Percentiles rank a stretch among this genome's conserved stretches.
These are phyloP conservation scores for Euphorbia peplus DNA, from an alignment of 345 rosid species.

Conservation along the genomic window DNA sequence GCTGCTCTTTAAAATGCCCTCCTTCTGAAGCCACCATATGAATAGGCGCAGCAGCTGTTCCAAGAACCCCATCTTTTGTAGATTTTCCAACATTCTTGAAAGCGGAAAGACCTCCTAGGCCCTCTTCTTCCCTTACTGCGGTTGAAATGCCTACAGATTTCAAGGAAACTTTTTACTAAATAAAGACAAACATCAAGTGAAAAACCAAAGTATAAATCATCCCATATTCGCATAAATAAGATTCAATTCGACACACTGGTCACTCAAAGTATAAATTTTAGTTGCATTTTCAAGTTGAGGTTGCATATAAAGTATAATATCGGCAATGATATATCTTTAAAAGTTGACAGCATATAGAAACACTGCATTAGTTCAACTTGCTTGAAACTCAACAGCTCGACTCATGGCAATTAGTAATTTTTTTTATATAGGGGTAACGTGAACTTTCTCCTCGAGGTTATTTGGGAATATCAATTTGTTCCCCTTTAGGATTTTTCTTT, in stretches of 20 bases:
- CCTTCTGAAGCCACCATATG: conserved; percentile 80
- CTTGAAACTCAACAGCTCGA: not conserved
- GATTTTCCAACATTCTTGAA: conserved; percentile 66
- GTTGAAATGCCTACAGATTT: conserved; percentile 49
- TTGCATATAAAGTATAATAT: no score
- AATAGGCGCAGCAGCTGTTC: conserved; percentile 81
- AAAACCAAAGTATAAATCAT: no score
- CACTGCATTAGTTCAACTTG: not conserved
- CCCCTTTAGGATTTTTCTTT: no score
- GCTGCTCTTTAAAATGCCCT: conserved; percentile 81
- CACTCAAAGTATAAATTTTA: not conserved
- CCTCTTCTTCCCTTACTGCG: conserved; percentile 54
- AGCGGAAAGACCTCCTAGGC: conserved; percentile 54
- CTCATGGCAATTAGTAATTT: not conserved
- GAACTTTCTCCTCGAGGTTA: no score
- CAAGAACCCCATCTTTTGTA: conserved; percentile 67
- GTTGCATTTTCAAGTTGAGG: not conserved
- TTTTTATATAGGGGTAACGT: not conserved
- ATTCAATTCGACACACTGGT: not conserved
- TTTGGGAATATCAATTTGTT: no score
- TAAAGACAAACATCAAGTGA: not conserved
- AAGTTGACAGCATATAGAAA: not conserved
- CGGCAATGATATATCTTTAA: not conserved
- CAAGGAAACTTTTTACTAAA: not conserved
- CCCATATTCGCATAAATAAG: not conserved